A percentile compares a stretch with the other conserved stretches of the same genome.
Evolutionary conservation across 768 basidiomycete species (phyloP).

Genomic region (Hygrophorus russula): DNA sequence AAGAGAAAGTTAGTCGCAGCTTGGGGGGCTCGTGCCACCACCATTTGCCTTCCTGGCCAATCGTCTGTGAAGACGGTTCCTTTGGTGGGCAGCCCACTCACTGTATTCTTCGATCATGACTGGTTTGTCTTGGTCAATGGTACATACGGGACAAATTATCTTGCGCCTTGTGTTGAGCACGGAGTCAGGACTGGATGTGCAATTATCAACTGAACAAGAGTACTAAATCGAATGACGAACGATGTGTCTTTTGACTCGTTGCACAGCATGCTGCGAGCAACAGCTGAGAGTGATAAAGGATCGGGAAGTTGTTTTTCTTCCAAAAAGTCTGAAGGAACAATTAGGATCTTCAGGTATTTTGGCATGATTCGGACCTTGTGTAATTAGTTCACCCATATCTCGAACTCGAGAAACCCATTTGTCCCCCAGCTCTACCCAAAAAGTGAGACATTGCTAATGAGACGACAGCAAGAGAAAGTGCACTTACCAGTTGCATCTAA

Average conservation of each 20-base stretch:
- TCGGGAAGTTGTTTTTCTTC: slow-evolving; percentile 36
- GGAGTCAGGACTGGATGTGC: slow-evolving; percentile 38
- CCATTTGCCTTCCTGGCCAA: slow-evolving; percentile 20
- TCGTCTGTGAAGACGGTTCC: slow-evolving; percentile 45
- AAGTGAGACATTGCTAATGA: neutral
- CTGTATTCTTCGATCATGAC: slow-evolving; percentile 50
- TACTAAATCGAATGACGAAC: neutral
- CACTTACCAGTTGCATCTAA: slow-evolving; percentile 57
- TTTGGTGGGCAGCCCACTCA: slow-evolving; percentile 46
- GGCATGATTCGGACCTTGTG: slow-evolving; percentile 27
- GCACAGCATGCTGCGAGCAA: slow-evolving; percentile 41
- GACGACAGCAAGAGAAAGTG: neutral
- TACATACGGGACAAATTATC: slow-evolving; percentile 52
- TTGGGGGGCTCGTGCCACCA: too few species aligned
- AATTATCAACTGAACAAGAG: slow-evolving; percentile 1
- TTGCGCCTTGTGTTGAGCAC: slow-evolving; percentile 46
- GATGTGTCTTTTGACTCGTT: slow-evolving; percentile 23
- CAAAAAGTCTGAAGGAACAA: slow-evolving; percentile 41
- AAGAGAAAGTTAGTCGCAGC: too few species aligned
- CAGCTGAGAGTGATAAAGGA: slow-evolving; percentile 42
- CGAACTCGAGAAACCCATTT: slow-evolving; percentile 50
- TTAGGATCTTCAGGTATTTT: neutral
- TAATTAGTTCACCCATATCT: slow-evolving; percentile 36
- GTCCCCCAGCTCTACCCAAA: slow-evolving; percentile 34
- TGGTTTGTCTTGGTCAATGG: slow-evolving; percentile 41